Conservation (phyloP, 148 eudicot genomes). For the Vaccinium vitisidaea region DNA sequence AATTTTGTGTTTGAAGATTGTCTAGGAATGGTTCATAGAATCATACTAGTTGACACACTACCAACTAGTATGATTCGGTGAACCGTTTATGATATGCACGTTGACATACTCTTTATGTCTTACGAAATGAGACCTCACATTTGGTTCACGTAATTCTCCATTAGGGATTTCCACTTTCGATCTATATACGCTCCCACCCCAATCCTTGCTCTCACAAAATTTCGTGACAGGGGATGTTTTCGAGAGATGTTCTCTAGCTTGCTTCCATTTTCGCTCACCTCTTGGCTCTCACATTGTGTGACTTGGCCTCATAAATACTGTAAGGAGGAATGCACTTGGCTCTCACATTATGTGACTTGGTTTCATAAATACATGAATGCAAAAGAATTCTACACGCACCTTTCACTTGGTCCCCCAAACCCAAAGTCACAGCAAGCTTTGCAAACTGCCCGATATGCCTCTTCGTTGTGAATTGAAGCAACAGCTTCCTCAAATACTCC, state of each 20-base stretch:
- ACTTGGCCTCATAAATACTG: no score
- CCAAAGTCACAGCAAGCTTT: conserved; percentile 45
- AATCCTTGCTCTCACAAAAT: no score
- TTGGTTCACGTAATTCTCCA: no score
- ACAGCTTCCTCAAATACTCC: conserved; percentile 47
- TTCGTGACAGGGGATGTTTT: no score
- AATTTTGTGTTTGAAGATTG: neutral
- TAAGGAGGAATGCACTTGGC: no score
- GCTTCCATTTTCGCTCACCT: no score
- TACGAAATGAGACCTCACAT: no score
- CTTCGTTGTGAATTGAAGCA: conserved; percentile 42
- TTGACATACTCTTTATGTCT: neutral
- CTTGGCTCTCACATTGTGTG: no score
- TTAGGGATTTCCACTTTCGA: no score
- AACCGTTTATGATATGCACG: neutral
- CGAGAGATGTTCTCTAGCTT: no score
- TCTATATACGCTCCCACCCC: no score
- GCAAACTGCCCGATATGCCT: conserved; percentile 40
- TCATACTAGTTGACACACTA: neutral
- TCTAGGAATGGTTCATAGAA: neutral
- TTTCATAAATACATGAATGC: neutral
- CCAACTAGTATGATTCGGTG: neutral
- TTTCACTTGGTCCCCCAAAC: conserved; percentile 43
- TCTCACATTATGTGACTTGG: no score
- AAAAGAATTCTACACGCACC: conserved; percentile 27